phyloP scores from a whole-genome alignment of 2,329 filamentous ascomycete genomes.

The Aspergillus floridensis region DNA sequence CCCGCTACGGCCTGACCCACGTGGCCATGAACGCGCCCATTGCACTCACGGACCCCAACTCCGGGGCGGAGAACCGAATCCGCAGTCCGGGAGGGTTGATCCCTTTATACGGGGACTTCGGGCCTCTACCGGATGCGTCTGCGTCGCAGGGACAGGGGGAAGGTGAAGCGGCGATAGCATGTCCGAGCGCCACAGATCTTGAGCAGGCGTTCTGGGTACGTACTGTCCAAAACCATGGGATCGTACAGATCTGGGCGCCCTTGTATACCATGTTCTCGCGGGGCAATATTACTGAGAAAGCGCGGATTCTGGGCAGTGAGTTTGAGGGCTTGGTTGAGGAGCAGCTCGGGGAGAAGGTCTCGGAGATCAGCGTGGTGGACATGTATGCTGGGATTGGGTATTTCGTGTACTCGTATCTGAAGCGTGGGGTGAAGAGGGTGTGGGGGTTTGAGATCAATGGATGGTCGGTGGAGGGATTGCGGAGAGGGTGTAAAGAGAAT shows the following conservation, averaged over 20 bases:
- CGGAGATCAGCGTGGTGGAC: slow-evolving; percentile 58
- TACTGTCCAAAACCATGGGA: slow-evolving; percentile 71
- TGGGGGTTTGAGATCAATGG: slow-evolving; percentile 89
- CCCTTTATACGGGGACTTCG: slow-evolving; percentile 73
- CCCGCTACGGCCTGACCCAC: slow-evolving; percentile 47
- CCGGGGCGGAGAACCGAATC: slow-evolving; percentile 63
- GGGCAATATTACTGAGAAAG: slow-evolving; percentile 87
- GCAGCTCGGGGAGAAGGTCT: slow-evolving; percentile 22
- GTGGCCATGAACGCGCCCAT: slow-evolving; percentile 61
- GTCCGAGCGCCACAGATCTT: slow-evolving; percentile 53
- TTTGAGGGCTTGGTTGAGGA: slow-evolving; percentile 35
- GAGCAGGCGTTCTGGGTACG: slow-evolving; percentile 71
- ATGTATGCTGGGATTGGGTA: slow-evolving; percentile 93
- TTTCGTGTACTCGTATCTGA: slow-evolving; percentile 81
- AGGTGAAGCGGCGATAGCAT: slow-evolving; percentile 29
- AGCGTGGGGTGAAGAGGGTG: slow-evolving; percentile 65
- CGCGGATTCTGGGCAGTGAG: slow-evolving; percentile 58
- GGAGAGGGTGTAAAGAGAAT: slow-evolving; percentile 69
- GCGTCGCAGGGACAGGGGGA: slow-evolving; percentile 11
- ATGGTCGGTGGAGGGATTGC: slow-evolving; percentile 79
- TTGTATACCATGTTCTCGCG: slow-evolving; percentile 91
- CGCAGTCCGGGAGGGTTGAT: slow-evolving; percentile 69
- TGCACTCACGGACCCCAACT: slow-evolving; percentile 29
- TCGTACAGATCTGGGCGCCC: slow-evolving; percentile 83
- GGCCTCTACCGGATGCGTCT: slow-evolving; percentile 40